phyloP scores from a whole-genome alignment of 2,329 filamentous ascomycete species.

The Cryphonectria japonica region DNA sequence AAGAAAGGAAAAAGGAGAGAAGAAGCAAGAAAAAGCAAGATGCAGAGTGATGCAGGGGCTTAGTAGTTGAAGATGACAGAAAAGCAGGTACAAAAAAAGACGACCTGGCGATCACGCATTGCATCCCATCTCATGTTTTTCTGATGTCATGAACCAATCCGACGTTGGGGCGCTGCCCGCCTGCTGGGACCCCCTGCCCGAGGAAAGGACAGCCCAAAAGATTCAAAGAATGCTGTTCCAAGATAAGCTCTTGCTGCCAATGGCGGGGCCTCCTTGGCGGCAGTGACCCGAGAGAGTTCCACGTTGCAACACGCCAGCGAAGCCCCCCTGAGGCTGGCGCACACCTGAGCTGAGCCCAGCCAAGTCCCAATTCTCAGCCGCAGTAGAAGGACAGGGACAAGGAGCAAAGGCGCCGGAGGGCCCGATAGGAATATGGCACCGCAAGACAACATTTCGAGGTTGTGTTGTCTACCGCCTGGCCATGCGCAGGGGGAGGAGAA shows the following conservation, averaged over 20 bases:
- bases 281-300: conserved; percentile 16
- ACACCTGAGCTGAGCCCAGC: conserved; percentile 5
- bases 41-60: neutral
- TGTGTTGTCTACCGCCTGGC: neutral
- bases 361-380: conserved; percentile 2
- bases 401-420: conserved; percentile 5
- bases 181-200: neutral
- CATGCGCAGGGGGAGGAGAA: too few relatives aligned
- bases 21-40: neutral
- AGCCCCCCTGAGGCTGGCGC: conserved; percentile 12
- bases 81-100: neutral
- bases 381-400: neutral
- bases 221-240: conserved; percentile 3
- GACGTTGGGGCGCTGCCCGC: neutral
- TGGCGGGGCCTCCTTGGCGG: conserved; percentile 8
- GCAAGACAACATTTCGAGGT: neutral
- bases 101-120: neutral
- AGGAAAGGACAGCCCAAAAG: conserved; percentile 9
- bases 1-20: too few relatives aligned
- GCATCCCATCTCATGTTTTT: neutral
- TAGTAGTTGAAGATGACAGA: neutral
- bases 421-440: neutral
- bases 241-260: conserved; percentile 20
- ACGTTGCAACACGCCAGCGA: conserved; percentile 1
- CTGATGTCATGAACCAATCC: conserved; percentile 17